Evolutionary conservation across 1,284 basidiomycete species (phyloP), one percentile per base, ranked within the genome.

Genomic region (Hemileia vastatrix): DNA sequence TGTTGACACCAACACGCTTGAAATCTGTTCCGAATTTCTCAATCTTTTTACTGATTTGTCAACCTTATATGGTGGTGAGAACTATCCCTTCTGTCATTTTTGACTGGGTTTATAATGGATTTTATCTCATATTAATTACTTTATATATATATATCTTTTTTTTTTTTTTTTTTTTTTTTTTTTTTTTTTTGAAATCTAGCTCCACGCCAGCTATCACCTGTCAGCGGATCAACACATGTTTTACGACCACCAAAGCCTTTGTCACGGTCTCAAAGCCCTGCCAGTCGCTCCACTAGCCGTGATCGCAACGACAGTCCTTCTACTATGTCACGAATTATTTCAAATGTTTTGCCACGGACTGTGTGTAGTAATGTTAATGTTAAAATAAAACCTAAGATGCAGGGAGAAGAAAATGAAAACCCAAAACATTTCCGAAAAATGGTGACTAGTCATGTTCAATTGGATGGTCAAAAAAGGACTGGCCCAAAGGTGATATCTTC

Each of bases 21-120:
- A 87, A 66, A 80, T 93, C 19, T 92, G 90, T 70, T 90, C 86
- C 68, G 92, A 96, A 70, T 97, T 94, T 71, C 81, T 96, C 18
- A 83, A 86, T 57, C 90, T 91, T 79, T 82, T 96, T 56, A 86
- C 86, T 66, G 84, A 87, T 4, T 92, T 97, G 69, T 84, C 86
- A 27, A 83, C 85, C 4, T 77, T 96, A 19, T 97, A 94, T 59
- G 57, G 57, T 15, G 57, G n/a, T n/a, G n/a, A n/a, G n/a, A n/a
- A n/a, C n/a, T n/a, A n/a, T n/a, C n/a, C n/a, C n/a, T n/a, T n/a
- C n/a, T n/a, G n/a, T n/a, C n/a, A n/a, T n/a, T n/a, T n/a, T n/a
- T n/a, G n/a, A n/a, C n/a, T n/a, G n/a, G n/a, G n/a, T n/a, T n/a
- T n/a, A n/a, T n/a, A n/a, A n/a, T n/a, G n/a, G n/a, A n/a, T n/a